Evolutionary conservation across 2,329 filamentous ascomycete species (phyloP).

Genomic region (Thelonectria discophora): DNA sequence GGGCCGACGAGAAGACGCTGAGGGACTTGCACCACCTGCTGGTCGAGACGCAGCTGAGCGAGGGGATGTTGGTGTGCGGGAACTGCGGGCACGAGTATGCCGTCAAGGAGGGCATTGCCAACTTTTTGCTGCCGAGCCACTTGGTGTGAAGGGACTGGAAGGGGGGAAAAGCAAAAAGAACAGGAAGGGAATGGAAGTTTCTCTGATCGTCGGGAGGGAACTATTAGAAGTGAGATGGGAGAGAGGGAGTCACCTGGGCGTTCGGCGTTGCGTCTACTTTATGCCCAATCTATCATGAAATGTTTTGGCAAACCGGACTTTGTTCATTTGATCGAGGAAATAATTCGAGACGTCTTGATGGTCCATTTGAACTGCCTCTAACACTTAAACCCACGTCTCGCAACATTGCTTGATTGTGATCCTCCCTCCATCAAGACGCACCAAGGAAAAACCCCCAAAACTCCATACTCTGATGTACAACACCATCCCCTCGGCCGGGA

Average conservation of each 20-base stretch:
- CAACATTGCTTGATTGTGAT: constrained; percentile 37
- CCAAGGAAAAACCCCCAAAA: constrained; percentile 39
- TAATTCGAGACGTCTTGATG: constrained; percentile 7
- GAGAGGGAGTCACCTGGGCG: constrained; percentile 29
- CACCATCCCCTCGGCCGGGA: constrained; percentile 23
- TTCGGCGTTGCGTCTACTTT: constrained; percentile 38
- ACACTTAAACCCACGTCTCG: constrained; percentile 20
- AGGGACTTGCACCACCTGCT: constrained; percentile 83
- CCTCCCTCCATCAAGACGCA: constrained; percentile 37
- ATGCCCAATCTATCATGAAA: constrained; percentile 20
- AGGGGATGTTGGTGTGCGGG: constrained; percentile 89
- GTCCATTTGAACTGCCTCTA: constrained; percentile 32
- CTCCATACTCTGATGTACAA: constrained; percentile 45
- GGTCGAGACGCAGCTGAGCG: constrained; percentile 87
- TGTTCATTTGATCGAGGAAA: constrained; percentile 17
- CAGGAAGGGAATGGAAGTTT: not conserved
- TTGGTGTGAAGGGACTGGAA: constrained; percentile 64
- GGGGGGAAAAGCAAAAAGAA: not conserved
- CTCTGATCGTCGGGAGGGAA: not conserved
- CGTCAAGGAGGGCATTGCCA: constrained; percentile 95
- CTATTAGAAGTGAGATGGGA: not conserved
- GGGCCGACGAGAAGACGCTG: constrained; percentile 73
- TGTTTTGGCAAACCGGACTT: constrained; percentile 22
- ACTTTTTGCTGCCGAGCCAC: constrained; percentile 93
- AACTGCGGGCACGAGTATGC: constrained; percentile 94